Base-by-base conservation (phyloP, 768 basidiomycete species). In the Psilocybe tampanensis region DNA sequence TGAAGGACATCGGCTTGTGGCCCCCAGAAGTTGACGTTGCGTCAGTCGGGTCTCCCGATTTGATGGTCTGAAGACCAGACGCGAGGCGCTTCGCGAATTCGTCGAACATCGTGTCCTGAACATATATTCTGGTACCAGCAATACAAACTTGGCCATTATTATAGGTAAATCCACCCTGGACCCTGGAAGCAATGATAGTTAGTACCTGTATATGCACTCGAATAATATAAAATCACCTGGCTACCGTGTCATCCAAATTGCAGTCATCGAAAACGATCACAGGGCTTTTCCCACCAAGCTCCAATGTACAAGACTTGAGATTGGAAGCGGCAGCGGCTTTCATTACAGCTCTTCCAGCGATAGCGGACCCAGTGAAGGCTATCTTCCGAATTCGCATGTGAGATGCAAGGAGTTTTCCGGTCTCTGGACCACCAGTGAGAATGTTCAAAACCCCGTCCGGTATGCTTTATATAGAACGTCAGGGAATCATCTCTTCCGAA, bases 331-430 rank as follows among this genome's bases (percentile, higher is more conserved):
- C 78, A 1, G 90, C 81, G 3, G 88, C 86, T 61, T 87, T 80
- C 74, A 88, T 72, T 68, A 92, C 79, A 59, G 78, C 81, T 36
- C 88, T 82, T 8, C 91, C 92, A 32, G 83, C 80, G 43, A 84
- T 71, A 8, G 88, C 88, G 44, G 84, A 85, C 2, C 90, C 90
- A 2, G 91, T 92, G 72, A 92, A 91, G 0, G 89, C 84, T 26
- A 90, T 71, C 69, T 90, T 91, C 48, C 81, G 78, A 60, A 92
- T 86, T 8, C 72, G 71, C 63, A 76, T 76, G 72, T 92, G 89
- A 36, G 78, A 75, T 6, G 81, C 67, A 56, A 92, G 85, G n/a
- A 89, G 87, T 21, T 81, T 68, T 0, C 90, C 90, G 17, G 80
- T 84, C 29, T 72, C 60, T 1, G 74, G 70, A 68, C 32, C 57